Percentiles rank a stretch among this genome's conserved stretches.
These are phyloP conservation scores for Phalaenopsis equestris DNA, from an alignment of 106 monocot species.

Conservation along the genomic window DNA sequence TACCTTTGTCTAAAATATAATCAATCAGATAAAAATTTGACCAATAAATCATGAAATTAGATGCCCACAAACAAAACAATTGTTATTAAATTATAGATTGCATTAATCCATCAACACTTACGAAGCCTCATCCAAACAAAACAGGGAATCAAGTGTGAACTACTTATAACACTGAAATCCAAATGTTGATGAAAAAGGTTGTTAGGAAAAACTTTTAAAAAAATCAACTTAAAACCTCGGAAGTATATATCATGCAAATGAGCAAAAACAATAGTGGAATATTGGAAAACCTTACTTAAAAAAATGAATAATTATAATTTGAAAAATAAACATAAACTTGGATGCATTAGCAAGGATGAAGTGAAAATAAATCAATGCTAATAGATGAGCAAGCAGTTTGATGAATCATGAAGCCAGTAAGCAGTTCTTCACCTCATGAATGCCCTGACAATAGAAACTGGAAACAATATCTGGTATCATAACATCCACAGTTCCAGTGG, in stretches of 20 bases:
- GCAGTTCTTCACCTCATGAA: slow-evolving; percentile 56
- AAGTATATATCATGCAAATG: not conserved
- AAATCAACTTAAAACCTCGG: not conserved
- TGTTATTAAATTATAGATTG: not conserved
- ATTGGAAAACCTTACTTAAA: not conserved
- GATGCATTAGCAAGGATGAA: not conserved
- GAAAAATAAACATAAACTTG: not conserved
- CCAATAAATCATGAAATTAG: no score
- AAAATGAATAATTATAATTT: not conserved
- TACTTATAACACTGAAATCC: not conserved
- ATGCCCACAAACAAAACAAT: no score
- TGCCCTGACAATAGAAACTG: slow-evolving; percentile 24
- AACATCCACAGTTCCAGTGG: slow-evolving; percentile 74
- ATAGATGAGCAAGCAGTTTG: not conserved
- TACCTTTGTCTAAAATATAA: no score
- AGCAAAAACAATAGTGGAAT: not conserved
- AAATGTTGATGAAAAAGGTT: not conserved
- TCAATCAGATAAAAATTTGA: no score
- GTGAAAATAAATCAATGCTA: not conserved
- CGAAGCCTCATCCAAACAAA: not conserved
- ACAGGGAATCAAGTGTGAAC: not conserved
- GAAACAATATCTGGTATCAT: slow-evolving; percentile 61
- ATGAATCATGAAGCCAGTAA: not conserved
- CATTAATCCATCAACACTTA: not conserved
- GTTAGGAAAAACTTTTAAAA: not conserved